Base-by-base conservation (phyloP, 768 basidiomycete species). In the Dendrothele bispora region DNA sequence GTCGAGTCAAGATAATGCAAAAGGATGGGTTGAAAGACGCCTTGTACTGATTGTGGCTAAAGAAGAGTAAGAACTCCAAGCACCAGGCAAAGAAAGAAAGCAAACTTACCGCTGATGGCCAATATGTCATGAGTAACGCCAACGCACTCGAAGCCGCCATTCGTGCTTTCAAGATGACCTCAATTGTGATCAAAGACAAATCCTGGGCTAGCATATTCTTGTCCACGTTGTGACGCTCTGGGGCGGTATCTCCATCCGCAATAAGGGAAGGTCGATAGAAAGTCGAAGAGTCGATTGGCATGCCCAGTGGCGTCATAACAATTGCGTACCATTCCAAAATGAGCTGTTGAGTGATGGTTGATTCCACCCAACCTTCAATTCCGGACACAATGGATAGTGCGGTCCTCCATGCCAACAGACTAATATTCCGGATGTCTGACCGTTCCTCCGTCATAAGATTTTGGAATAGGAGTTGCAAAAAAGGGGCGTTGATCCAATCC, bases 201-300 rank as follows among this genome's bases (percentile, higher is more conserved):
- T 99, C 97, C 61, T 98, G 95, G 4, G 80, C 75, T 20, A 98
- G 74, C 85, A 98, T 93, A 49, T 88, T 88, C 74, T 93, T 98
- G 71, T 99, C 97, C 26, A 98, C 91, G 57, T 97, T 94, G 62
- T 98, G 91, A 38, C 84, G 78, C 62, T 91, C 87, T 1, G 75
- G 69, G 2, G 69, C 64, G 20, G 73, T 70, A 5, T 66, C 64
- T 8, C 76, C 78, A 46, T 78, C 72, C 14, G 69, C 66, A 1
- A 73, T 61, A n/a, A 79, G 63, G 3, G 74, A 70, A 3, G 86
- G 81, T 38, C 76, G 74, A 64, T 86, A 84, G 60, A 98, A 93
- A 14, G 75, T 69, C 0, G 80, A 66, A 1, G 79, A 59, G 52
- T 95, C 85, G 54, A 98, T 75, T 3, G 88, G 75, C 12, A 83